Conservation (phyloP, 2,329 filamentous ascomycete genomes). For the Aspergillus carbonarius region DNA sequence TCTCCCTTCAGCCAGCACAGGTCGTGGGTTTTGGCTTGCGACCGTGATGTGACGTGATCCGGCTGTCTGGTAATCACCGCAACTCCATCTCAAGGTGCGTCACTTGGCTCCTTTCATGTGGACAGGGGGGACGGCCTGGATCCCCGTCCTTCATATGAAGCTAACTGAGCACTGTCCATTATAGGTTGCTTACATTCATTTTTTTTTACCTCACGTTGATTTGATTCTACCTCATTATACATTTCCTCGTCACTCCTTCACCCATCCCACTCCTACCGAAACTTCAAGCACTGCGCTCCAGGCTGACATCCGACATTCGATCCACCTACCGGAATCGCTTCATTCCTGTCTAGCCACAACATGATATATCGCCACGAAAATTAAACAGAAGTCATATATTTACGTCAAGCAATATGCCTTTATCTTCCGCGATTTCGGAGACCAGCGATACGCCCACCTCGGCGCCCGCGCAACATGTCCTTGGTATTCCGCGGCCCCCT, state of each 20-base stretch:
- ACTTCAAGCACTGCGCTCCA: background rate
- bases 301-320: background rate
- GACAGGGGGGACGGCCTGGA: slow-evolving; percentile 1
- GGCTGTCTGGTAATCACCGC: background rate
- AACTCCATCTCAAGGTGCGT: slow-evolving; percentile 17
- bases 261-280: background rate
- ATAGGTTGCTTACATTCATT: slow-evolving; percentile 23
- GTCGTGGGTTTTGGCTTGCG: slow-evolving; percentile 2
- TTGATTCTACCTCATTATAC: background rate
- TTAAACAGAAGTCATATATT: slow-evolving; percentile 11
- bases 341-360: slow-evolving; percentile 11
- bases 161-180: slow-evolving; percentile 10
- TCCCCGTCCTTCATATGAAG: background rate
- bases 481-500: slow-evolving; percentile 54
- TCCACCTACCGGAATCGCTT: slow-evolving; percentile 1
- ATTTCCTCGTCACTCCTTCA: slow-evolving; percentile 18
- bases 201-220: slow-evolving; percentile 1
- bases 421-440: slow-evolving; percentile 30
- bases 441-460: slow-evolving; percentile 41
- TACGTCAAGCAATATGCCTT: slow-evolving; percentile 22
- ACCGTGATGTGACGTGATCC: slow-evolving; percentile 7
- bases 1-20: background rate
- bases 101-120: background rate
- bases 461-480: slow-evolving; percentile 40
- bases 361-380: slow-evolving; percentile 23